Conservation (phyloP, 352 stramenopile genomes). For the Phytophthora kernoviae region DNA sequence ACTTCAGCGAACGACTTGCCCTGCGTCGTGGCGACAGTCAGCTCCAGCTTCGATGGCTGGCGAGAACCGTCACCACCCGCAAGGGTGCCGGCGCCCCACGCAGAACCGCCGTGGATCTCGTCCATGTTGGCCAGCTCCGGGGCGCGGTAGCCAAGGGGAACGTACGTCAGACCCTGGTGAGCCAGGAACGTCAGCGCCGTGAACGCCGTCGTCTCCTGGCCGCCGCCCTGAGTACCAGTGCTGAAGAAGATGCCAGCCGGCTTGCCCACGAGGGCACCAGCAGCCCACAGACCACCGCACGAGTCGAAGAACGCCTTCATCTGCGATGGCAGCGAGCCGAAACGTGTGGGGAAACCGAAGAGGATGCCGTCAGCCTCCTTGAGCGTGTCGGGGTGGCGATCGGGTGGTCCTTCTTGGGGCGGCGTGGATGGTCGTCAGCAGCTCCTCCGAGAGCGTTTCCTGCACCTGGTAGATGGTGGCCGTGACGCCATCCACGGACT, state of each 20-base stretch:
- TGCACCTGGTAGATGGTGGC: slow-evolving; percentile 22
- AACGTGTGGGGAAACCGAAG: slow-evolving; percentile 21
- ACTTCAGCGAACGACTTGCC: slow-evolving; percentile 67
- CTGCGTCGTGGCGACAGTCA: slow-evolving; percentile 15
- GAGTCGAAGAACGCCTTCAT: slow-evolving; percentile 27
- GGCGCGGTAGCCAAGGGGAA: slow-evolving; percentile 17
- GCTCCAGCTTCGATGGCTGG: slow-evolving; percentile 22
- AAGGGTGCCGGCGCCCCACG: slow-evolving; percentile 10
- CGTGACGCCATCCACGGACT: slow-evolving; percentile 19
- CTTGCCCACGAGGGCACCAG: slow-evolving; percentile 10
- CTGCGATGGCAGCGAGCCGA: slow-evolving; percentile 21
- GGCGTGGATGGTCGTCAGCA: slow-evolving; percentile 19
- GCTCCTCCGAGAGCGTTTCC: slow-evolving; percentile 17
- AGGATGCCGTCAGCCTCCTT: slow-evolving; percentile 23
- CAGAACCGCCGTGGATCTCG: slow-evolving; percentile 17
- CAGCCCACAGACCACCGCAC: slow-evolving; percentile 17
- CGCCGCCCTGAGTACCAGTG: slow-evolving; percentile 16
- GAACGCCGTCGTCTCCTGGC: slow-evolving; percentile 21
- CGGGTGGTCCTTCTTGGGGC: slow-evolving; percentile 22
- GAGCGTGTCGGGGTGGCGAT: slow-evolving; percentile 17
- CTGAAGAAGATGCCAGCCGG: slow-evolving; percentile 20
- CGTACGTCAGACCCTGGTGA: slow-evolving; percentile 17
- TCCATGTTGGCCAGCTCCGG: slow-evolving; percentile 19
- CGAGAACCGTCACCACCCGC: slow-evolving; percentile 14
- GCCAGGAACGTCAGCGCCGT: slow-evolving; percentile 21